Evolutionary conservation across 148 eudicot species (phyloP).

Genomic region (Pharnaceum exiguum): DNA sequence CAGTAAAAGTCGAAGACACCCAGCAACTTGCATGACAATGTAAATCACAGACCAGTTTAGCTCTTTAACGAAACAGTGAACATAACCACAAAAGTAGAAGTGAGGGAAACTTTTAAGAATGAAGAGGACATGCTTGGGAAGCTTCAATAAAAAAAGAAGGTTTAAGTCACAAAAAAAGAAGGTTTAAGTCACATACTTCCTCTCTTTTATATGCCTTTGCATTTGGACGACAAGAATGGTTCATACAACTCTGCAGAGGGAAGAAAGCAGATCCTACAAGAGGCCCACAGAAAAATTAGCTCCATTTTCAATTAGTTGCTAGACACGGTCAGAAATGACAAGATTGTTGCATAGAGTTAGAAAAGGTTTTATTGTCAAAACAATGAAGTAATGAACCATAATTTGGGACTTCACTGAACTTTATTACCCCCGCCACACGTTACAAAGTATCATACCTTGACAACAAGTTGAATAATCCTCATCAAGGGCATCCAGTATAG

Average conservation of each 20-base stretch:
- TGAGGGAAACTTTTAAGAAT: not conserved
- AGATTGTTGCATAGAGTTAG: too few relatives aligned
- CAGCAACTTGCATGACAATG: not conserved
- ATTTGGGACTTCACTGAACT: not conserved
- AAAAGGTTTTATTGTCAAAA: too few relatives aligned
- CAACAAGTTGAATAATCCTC: conserved; percentile 79
- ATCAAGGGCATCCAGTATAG: conserved; percentile 82
- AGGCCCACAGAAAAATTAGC: not conserved
- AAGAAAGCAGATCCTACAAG: conserved; percentile 84
- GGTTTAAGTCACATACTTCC: conserved; percentile 41
- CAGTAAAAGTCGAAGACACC: not conserved
- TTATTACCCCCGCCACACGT: not conserved
- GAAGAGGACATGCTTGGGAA: not conserved
- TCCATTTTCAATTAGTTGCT: not conserved
- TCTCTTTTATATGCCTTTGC: conserved; percentile 95
- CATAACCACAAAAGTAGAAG: not conserved
- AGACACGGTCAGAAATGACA: not conserved
- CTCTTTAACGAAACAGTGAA: not conserved
- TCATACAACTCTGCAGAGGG: conserved; percentile 96
- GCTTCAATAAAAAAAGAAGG: not conserved
- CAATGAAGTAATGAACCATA: too few relatives aligned
- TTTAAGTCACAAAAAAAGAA: not conserved
- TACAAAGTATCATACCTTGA: conserved; percentile 47
- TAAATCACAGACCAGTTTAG: not conserved
- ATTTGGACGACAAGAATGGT: conserved; percentile 90